Evolutionary conservation across 1,139 yeast genomes (phyloP).

Genomic region (Candida frijolesensis): DNA sequence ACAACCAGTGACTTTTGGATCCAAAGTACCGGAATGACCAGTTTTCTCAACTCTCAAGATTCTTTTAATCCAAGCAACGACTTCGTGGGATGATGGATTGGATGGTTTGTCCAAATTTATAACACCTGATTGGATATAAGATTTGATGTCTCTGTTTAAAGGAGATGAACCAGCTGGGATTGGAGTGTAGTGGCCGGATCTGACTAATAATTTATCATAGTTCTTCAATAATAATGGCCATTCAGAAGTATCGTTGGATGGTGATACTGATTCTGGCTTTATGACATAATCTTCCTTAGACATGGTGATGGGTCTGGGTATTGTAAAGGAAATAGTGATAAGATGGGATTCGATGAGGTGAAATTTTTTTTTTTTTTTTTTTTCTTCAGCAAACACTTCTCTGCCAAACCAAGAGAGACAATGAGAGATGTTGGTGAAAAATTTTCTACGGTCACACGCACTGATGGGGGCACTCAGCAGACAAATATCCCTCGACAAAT

Average conservation of each 20-base stretch:
- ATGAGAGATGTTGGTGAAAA: conserved; percentile 2
- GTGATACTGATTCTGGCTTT: conserved; percentile 84
- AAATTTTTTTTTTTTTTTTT: conserved; percentile 3
- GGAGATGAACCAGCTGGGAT: conserved; percentile 96
- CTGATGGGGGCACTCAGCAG: no score
- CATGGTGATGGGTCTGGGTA: conserved; percentile 31
- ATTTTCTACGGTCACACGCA: no score
- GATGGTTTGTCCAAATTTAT: conserved; percentile 97
- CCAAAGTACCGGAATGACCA: conserved; percentile 98
- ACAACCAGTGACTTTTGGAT: conserved; percentile 98
- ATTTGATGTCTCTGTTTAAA: conserved; percentile 86
- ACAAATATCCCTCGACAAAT: no score
- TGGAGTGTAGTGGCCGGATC: conserved; percentile 97
- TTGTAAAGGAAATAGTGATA: not conserved
- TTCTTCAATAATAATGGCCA: conserved; percentile 96
- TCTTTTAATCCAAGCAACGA: conserved; percentile 98
- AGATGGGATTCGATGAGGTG: not conserved
- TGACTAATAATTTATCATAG: conserved; percentile 89
- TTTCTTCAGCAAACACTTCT: not conserved
- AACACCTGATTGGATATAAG: conserved; percentile 91
- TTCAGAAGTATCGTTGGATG: conserved; percentile 83
- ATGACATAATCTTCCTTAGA: conserved; percentile 70
- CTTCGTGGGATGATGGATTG: conserved; percentile 97
- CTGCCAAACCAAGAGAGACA: not conserved
- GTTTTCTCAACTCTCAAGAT: conserved; percentile 94